Percentiles rank a stretch among this genome's conserved stretches.
Evolutionary conservation across 345 rosid genomes (phyloP).

Genomic region (Psidium guajava): DNA sequence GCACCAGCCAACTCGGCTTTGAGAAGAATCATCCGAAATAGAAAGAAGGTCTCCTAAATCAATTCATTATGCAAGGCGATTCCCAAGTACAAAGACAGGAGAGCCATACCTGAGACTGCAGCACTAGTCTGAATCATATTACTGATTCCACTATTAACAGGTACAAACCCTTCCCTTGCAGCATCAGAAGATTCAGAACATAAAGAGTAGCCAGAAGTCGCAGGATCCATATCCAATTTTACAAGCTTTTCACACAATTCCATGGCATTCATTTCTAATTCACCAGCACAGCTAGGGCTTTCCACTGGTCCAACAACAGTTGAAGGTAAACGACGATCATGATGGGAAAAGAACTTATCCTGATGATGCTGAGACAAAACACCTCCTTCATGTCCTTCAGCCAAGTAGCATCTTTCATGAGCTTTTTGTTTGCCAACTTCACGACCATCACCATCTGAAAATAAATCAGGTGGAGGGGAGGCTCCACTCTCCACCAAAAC

Average conservation of each 20-base stretch:
- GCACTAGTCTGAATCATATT: constrained; percentile 9
- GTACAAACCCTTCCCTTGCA: constrained; percentile 19
- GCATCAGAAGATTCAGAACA: constrained; percentile 5
- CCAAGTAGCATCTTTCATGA: constrained; percentile 18
- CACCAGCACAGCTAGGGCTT: constrained; percentile 6
- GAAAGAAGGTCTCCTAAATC: constrained; percentile 9
- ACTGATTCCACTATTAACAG: constrained; percentile 12
- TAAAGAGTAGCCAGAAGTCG: constrained; percentile 15
- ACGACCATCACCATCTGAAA: constrained; percentile 42
- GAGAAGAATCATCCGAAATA: constrained; percentile 25
- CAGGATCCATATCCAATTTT: constrained; percentile 22
- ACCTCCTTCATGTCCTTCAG: background rate
- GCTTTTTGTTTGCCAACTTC: constrained; percentile 25
- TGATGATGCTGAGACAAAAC: background rate
- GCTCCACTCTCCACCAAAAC: constrained; percentile 87
- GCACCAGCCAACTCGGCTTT: constrained; percentile 17
- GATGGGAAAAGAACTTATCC: background rate
- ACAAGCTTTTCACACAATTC: constrained; percentile 17
- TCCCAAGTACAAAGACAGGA: background rate
- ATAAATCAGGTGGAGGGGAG: constrained; percentile 81
- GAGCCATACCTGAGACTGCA: constrained; percentile 1
- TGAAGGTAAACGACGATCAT: background rate
- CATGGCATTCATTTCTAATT: constrained; percentile 16
- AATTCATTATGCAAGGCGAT: background rate
- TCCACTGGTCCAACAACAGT: background rate